These are phyloP conservation scores for Penicillium crustosum DNA, from an alignment of 2,329 filamentous ascomycete genomes.

Conservation along the genomic window DNA sequence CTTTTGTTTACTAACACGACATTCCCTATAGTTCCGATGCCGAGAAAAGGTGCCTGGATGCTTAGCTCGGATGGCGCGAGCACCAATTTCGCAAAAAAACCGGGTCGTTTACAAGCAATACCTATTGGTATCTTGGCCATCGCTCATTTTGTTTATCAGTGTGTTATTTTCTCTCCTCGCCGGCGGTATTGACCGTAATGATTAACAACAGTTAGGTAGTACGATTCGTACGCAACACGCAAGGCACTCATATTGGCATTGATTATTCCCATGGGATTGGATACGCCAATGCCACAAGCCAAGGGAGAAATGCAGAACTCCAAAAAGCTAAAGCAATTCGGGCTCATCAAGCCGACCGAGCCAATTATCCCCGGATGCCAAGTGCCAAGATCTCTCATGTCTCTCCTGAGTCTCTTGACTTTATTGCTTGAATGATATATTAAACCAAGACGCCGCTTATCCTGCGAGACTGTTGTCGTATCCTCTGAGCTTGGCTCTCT, in stretches of 20 bases:
- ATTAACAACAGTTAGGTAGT: not conserved
- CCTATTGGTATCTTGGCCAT: not conserved
- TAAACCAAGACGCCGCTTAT: slow-evolving; percentile 15
- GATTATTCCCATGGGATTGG: not conserved
- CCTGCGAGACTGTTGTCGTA: slow-evolving; percentile 13
- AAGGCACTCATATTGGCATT: not conserved
- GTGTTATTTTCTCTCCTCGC: not conserved
- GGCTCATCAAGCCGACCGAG: slow-evolving; percentile 14
- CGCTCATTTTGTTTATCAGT: not conserved
- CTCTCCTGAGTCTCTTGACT: slow-evolving; percentile 2
- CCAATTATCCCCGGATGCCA: slow-evolving; percentile 19
- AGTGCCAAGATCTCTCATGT: slow-evolving; percentile 18
- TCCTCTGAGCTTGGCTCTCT: slow-evolving; percentile 4
- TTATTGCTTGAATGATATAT: slow-evolving; percentile 14
- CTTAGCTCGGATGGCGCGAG: slow-evolving; percentile 10
- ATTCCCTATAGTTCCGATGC: not conserved
- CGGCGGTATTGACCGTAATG: not conserved
- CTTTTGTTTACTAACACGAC: not conserved
- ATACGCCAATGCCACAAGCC: not conserved
- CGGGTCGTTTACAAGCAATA: not conserved
- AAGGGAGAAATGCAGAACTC: not conserved
- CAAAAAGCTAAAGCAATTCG: not conserved
- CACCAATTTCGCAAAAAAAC: not conserved
- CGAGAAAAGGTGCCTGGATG: not conserved
- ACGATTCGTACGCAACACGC: not conserved